Evolutionary conservation across 75 land plant species (phyloP), one percentile per base, ranked within the genome.

Genomic region (Larix kaempferi): DNA sequence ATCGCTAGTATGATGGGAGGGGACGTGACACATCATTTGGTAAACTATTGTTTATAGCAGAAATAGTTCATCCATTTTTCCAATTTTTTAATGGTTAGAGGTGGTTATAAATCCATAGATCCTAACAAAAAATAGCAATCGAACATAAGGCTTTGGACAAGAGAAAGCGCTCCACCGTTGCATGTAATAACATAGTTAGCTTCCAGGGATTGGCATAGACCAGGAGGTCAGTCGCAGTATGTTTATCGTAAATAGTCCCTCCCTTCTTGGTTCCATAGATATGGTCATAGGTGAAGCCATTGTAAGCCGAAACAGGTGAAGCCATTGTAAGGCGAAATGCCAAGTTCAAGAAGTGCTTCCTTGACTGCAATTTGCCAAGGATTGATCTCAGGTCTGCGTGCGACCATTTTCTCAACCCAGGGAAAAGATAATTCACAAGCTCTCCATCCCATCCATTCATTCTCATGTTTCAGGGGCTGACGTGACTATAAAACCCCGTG

Each of bases 401-500:
- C 98, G 1, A 91, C n/a, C n/a, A n/a, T n/a, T n/a, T n/a, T n/a
- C n/a, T n/a, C n/a, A n/a, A n/a, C n/a, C n/a, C n/a, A n/a, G n/a
- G n/a, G n/a, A n/a, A n/a, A n/a, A n/a, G n/a, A n/a, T n/a, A n/a
- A n/a, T n/a, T n/a, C n/a, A n/a, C n/a, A n/a, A n/a, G n/a, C n/a
- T n/a, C n/a, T n/a, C n/a, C n/a, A n/a, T n/a, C n/a, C n/a, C n/a
- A n/a, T 8, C 90, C 90, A 3, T 65, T 75, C 23, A 41, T 13
- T n/a, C 73, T 49, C 25, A 91, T 84, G 44, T 77, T 89, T 84
- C 79, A 75, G 1, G 91, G 66, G 82, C 88, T 86, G 0, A 95
- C 93, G 22, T 91, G 81, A 3, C 85, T 84, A 80, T 90, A 95
- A 80, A 94, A 95, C 39, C 98, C 98, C 3, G 98, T 67, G n/a